These are phyloP conservation scores for Theobroma cacao DNA, from an alignment of 345 rosid species.

Conservation along the genomic window DNA sequence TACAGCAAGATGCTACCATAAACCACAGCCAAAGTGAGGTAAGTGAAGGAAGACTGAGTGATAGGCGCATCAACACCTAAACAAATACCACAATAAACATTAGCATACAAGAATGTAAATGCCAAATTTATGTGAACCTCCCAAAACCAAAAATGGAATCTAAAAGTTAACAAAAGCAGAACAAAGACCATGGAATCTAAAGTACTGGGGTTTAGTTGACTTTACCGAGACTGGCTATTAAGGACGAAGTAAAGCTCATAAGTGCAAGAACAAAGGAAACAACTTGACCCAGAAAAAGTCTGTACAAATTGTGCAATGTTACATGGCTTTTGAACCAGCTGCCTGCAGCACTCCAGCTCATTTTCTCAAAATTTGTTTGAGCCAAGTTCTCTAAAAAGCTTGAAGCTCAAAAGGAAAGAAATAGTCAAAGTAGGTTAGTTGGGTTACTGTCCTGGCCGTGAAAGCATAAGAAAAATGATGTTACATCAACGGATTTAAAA, in stretches of 20 bases:
- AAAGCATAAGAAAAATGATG: neutral
- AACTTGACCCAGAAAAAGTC: constrained; percentile 45
- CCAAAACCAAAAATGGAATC: neutral
- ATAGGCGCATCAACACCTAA: constrained; percentile 64
- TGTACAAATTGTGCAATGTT: constrained; percentile 29
- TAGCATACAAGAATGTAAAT: neutral
- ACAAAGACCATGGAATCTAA: neutral
- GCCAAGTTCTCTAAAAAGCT: neutral
- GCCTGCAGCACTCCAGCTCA: constrained; percentile 8
- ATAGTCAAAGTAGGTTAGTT: neutral
- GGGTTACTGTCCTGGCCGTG: neutral
- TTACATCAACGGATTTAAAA: neutral
- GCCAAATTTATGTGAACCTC: neutral
- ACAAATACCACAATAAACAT: neutral
- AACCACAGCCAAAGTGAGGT: constrained; percentile 42
- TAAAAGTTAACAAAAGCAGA: neutral
- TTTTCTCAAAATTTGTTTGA: neutral
- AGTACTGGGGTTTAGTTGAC: neutral
- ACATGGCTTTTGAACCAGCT: constrained; percentile 32
- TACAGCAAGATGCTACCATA: constrained; percentile 46
- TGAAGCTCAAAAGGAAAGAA: neutral
- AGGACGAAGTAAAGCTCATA: constrained; percentile 48
- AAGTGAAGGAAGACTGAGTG: constrained; percentile 41
- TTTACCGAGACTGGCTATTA: constrained; percentile 52
- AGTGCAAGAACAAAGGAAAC: constrained; percentile 47